These are phyloP conservation scores for Hirsutella rhossiliensis DNA, from an alignment of 2,329 filamentous ascomycete genomes.

Conservation along the genomic window DNA sequence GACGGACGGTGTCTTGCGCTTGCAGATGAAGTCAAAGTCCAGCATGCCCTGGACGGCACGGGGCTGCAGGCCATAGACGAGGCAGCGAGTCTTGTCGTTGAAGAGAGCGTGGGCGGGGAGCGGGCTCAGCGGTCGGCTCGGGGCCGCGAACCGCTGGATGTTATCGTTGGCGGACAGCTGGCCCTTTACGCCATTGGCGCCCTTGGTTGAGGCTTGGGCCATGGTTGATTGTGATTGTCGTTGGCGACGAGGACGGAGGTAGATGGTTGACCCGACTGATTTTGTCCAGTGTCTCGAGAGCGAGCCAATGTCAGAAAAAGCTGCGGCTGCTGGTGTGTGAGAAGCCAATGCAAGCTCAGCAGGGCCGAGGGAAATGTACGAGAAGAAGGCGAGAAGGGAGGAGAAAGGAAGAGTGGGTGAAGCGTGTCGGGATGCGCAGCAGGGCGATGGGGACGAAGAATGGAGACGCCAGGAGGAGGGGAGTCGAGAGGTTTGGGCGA, in stretches of 20 bases:
- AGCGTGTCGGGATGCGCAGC: neutral
- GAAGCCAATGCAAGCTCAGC: conserved; percentile 5
- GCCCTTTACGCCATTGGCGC: conserved; percentile 38
- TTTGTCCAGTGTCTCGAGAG: neutral
- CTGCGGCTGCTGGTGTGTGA: neutral
- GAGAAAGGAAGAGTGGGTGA: conserved; percentile 3
- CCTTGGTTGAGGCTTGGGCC: conserved; percentile 36
- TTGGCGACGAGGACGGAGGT: conserved; percentile 3
- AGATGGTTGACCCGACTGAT: conserved; percentile 2
- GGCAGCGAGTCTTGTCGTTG: conserved; percentile 99
- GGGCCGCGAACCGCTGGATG: conserved; percentile 89
- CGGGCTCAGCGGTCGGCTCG: conserved; percentile 85
- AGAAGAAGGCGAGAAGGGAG: conserved; percentile 5
- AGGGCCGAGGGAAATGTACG: neutral
- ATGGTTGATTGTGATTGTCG: conserved; percentile 24
- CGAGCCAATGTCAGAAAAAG: neutral
- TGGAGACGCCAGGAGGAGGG: conserved; percentile 4
- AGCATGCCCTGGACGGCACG: conserved; percentile 87
- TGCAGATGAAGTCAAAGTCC: conserved; percentile 99
- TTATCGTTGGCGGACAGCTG: conserved; percentile 85
- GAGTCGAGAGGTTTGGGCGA: conserved; percentile 15
- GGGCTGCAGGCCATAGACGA: conserved; percentile 98
- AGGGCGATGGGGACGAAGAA: conserved; percentile 1
- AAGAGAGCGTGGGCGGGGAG: conserved; percentile 83
- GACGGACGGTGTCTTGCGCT: conserved; percentile 89